Percentiles rank a stretch among this genome's conserved stretches.
Evolutionary conservation across 2,329 filamentous ascomycete genomes (phyloP).

Genomic region (Endoconidiophora laricicola): DNA sequence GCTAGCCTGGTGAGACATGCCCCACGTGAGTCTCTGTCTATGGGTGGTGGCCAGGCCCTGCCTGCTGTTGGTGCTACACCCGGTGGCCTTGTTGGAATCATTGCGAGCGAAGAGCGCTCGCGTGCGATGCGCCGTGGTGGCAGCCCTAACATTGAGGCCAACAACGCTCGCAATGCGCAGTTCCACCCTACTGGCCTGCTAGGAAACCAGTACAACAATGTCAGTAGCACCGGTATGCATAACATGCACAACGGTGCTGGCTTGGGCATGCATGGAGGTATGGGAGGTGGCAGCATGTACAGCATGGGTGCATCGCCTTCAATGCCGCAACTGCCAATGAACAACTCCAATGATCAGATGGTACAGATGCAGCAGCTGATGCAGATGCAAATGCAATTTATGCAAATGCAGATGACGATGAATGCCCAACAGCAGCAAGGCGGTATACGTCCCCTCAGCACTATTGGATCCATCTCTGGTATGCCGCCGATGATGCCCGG

Average conservation of each 20-base stretch:
- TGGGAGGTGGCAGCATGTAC: slow-evolving; percentile 10
- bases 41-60: slow-evolving; percentile 38
- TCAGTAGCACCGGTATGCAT: slow-evolving; percentile 21
- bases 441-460: slow-evolving; percentile 9
- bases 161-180: slow-evolving; percentile 17
- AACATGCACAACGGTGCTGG: slow-evolving; percentile 24
- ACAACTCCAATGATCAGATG: slow-evolving; percentile 10
- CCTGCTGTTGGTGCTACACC: slow-evolving; percentile 30
- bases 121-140: slow-evolving; percentile 56
- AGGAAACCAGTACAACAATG: slow-evolving; percentile 30
- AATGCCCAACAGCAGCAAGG: slow-evolving; percentile 20
- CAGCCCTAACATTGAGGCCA: slow-evolving; percentile 50
- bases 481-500: slow-evolving; percentile 50
- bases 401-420: slow-evolving; percentile 90
- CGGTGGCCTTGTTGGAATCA: slow-evolving; percentile 73
- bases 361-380: slow-evolving; percentile 28
- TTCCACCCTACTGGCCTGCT: slow-evolving; percentile 22
- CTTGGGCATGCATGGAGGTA: slow-evolving; percentile 18
- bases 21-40: slow-evolving; percentile 57
- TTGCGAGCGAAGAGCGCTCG: slow-evolving; percentile 68
- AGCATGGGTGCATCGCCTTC: slow-evolving; percentile 13
- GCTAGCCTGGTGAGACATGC: slow-evolving; percentile 57
- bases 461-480: slow-evolving; percentile 9
- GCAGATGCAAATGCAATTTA: slow-evolving; percentile 70
- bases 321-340: slow-evolving; percentile 18